phyloP scores from a whole-genome alignment of 2,329 filamentous ascomycete species.

The Nigrograna mackinnonii region DNA sequence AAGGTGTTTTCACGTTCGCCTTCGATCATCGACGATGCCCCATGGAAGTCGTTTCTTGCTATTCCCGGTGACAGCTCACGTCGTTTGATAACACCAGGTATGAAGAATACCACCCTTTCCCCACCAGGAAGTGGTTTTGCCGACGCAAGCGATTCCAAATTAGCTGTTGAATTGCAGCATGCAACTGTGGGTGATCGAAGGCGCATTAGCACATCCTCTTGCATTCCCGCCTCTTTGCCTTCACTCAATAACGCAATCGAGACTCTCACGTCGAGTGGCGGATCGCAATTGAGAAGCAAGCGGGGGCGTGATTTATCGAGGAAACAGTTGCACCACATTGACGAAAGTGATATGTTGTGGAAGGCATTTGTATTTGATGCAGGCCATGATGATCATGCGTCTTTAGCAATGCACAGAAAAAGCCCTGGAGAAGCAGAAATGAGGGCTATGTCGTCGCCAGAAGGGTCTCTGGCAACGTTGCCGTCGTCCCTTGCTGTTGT shows the following conservation, averaged over 20 bases:
- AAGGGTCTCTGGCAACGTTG: constrained; percentile 4
- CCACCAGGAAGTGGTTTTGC: no score
- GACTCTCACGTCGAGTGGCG: constrained; percentile 3
- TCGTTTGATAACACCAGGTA: no score
- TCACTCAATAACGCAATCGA: constrained; percentile 15
- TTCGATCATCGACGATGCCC: constrained; percentile 27
- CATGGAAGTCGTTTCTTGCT: constrained; percentile 28
- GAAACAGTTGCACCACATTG: constrained; percentile 2
- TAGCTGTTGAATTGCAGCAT: constrained; percentile 27
- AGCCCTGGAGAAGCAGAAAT: neutral
- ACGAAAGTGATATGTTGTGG: constrained; percentile 32
- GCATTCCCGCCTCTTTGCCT: constrained; percentile 28
- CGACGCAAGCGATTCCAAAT: constrained; percentile 3
- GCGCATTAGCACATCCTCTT: constrained; percentile 15
- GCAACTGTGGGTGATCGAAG: constrained; percentile 24
- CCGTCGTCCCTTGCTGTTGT: constrained; percentile 20
- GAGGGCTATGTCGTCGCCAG: neutral
- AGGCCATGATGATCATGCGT: constrained; percentile 6
- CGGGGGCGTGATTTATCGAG: neutral
- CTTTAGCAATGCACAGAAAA: constrained; percentile 8
- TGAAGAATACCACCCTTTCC: no score
- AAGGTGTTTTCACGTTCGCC: constrained; percentile 3
- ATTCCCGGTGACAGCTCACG: constrained; percentile 22
- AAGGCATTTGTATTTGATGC: constrained; percentile 34
- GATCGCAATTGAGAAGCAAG: constrained; percentile 5